Evolutionary conservation across 495 filamentous ascomycete species (phyloP).

Genomic region (Hapsidospora chrysogenum): DNA sequence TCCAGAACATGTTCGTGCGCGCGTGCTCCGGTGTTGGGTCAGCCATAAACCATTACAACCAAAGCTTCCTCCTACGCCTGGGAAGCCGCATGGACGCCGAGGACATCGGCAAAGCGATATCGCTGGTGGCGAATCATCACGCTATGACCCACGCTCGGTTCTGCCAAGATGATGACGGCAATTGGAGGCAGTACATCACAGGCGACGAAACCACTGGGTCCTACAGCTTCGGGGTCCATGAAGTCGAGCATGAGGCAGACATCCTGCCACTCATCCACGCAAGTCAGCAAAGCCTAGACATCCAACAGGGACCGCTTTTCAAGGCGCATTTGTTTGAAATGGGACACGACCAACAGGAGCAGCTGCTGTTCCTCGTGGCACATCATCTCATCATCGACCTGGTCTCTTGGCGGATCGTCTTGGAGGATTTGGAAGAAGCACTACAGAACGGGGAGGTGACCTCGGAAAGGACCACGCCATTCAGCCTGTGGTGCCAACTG

Average conservation of each 20-base stretch:
- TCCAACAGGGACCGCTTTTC: slow-evolving; percentile 13
- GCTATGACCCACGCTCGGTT: slow-evolving; percentile 58
- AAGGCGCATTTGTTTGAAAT: slow-evolving; percentile 25
- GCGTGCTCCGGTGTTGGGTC: slow-evolving; percentile 27
- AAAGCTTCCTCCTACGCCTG: slow-evolving; percentile 46
- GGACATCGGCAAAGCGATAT: slow-evolving; percentile 34
- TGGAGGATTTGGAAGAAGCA: slow-evolving; percentile 49
- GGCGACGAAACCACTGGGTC: no score
- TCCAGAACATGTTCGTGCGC: slow-evolving; percentile 55
- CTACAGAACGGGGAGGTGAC: no score
- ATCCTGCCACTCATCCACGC: no score
- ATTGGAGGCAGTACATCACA: not conserved
- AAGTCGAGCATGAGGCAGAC: no score
- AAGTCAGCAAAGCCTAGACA: slow-evolving; percentile 13
- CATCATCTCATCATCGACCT: slow-evolving; percentile 58
- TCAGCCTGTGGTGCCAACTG: slow-evolving; percentile 7
- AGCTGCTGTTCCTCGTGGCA: slow-evolving; percentile 42
- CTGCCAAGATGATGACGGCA: slow-evolving; percentile 6
- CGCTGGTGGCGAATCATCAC: slow-evolving; percentile 43
- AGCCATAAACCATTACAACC: slow-evolving; percentile 60
- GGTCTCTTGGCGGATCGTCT: slow-evolving; percentile 51
- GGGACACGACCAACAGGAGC: slow-evolving; percentile 18
- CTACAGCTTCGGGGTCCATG: no score
- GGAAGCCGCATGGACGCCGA: slow-evolving; percentile 27
- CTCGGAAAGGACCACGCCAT: no score